Evolutionary conservation across 2,329 filamentous ascomycete species (phyloP).

Genomic region (Aspergillus tubingensis): DNA sequence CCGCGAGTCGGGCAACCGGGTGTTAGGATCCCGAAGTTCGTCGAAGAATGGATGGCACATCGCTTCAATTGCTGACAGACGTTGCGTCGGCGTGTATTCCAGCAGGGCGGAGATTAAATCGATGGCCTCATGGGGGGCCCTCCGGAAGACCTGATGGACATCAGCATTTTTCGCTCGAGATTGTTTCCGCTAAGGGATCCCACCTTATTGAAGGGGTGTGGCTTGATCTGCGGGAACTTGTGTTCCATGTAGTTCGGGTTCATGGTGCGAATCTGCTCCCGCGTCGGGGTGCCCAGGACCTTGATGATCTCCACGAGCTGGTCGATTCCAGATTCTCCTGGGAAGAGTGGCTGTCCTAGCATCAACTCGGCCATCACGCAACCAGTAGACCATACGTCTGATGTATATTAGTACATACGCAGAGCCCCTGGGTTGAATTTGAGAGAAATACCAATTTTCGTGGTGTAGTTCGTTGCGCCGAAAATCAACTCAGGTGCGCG

Average conservation of each 20-base stretch:
- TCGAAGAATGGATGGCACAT: slow-evolving; percentile 99
- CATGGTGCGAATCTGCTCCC: slow-evolving; percentile 99
- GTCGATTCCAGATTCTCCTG: slow-evolving; percentile 96
- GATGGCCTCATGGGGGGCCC: slow-evolving; percentile 89
- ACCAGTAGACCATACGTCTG: slow-evolving; percentile 98
- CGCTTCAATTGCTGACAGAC: slow-evolving; percentile 87
- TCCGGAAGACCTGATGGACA: slow-evolving; percentile 75
- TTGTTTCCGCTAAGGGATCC: neutral
- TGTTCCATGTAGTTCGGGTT: slow-evolving; percentile 99
- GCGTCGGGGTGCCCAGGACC: slow-evolving; percentile 91
- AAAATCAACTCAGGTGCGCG: slow-evolving; percentile 97
- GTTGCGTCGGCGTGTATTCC: slow-evolving; percentile 96
- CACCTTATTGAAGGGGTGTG: slow-evolving; percentile 93
- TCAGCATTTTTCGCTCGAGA: slow-evolving; percentile 21
- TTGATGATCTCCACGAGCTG: slow-evolving; percentile 99
- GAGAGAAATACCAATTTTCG: slow-evolving; percentile 83
- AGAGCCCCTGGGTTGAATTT: neutral
- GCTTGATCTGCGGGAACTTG: slow-evolving; percentile 99
- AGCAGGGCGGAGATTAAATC: slow-evolving; percentile 91
- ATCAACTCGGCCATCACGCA: slow-evolving; percentile 99
- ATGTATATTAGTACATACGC: slow-evolving; percentile 14
- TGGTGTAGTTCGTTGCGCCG: slow-evolving; percentile 98
- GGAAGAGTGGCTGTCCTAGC: slow-evolving; percentile 96
- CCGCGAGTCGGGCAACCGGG: slow-evolving; percentile 89
- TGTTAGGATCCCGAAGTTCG: slow-evolving; percentile 87